Percentiles rank a stretch among this genome's conserved stretches.
These are phyloP conservation scores for Podila horticola DNA, from an alignment of 192 early-diverging fungal genomes.

Conservation along the genomic window DNA sequence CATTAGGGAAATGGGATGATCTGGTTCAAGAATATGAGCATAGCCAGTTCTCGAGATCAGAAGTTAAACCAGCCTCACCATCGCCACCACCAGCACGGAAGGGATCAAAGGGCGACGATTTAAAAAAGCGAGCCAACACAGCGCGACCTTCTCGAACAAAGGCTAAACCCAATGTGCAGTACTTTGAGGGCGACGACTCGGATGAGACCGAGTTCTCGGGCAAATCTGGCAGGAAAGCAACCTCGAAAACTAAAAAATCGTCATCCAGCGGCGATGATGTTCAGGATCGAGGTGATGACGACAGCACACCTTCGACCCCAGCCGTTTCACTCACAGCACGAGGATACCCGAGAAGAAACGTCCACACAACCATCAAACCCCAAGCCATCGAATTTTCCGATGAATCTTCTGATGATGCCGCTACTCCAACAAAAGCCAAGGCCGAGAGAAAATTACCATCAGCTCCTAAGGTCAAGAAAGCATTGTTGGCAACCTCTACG, in stretches of 20 bases:
- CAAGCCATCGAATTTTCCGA: conserved; percentile 36
- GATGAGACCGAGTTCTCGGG: conserved; percentile 34
- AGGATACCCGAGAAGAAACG: conserved; percentile 28
- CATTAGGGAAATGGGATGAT: conserved; percentile 41
- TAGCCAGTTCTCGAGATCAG: conserved; percentile 49
- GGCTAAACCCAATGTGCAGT: conserved; percentile 36
- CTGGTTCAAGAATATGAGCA: conserved; percentile 53
- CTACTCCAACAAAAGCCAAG: conserved; percentile 12
- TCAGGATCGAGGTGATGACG: conserved; percentile 28
- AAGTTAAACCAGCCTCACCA: conserved; percentile 26
- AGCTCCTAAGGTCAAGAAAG: conserved; percentile 36
- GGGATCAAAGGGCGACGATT: conserved; percentile 27
- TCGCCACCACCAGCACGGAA: conserved; percentile 35
- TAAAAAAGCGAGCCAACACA: conserved; percentile 5
- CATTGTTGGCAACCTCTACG: conserved; percentile 25
- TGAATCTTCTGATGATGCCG: conserved; percentile 34
- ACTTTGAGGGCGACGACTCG: conserved; percentile 43
- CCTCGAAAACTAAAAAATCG: conserved; percentile 27
- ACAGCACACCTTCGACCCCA: conserved; percentile 14
- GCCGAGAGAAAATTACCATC: conserved; percentile 22
- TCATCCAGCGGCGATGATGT: conserved; percentile 43
- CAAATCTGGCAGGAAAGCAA: conserved; percentile 10
- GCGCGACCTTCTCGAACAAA: conserved; percentile 33
- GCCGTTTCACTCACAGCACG: conserved; percentile 25
- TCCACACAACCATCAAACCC: conserved; percentile 11